Evolutionary conservation across 441 rosid genomes (phyloP).

Genomic region (Pelargonium cotyledonis): DNA sequence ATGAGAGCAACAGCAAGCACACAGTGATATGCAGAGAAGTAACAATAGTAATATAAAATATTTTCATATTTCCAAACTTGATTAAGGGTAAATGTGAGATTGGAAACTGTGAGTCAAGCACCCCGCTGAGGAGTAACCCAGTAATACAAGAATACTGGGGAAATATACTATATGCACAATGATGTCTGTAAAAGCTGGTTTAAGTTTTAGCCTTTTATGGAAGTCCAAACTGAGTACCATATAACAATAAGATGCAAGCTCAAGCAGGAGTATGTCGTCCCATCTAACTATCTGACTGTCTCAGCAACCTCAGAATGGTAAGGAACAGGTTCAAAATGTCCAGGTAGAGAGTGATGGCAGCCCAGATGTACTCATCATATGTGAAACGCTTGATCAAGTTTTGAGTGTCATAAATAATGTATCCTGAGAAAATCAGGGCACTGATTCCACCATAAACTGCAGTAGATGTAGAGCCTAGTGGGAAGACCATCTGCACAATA

Average conservation of each 20-base stretch:
- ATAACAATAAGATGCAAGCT: neutral
- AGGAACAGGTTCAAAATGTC: slow-evolving; percentile 86
- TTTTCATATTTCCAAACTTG: neutral
- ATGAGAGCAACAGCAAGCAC: too few species aligned
- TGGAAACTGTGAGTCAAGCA: neutral
- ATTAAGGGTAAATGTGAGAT: neutral
- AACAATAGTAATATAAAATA: neutral
- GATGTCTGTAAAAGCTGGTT: neutral
- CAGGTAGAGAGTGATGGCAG: slow-evolving; percentile 73
- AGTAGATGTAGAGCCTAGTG: slow-evolving; percentile 64
- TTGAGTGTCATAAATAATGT: slow-evolving; percentile 78
- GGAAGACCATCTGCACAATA: slow-evolving; percentile 65
- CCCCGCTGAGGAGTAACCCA: neutral
- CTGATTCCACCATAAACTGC: slow-evolving; percentile 71
- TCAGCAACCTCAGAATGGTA: slow-evolving; percentile 67
- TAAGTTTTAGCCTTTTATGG: neutral
- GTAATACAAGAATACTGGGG: neutral
- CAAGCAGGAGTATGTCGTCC: slow-evolving; percentile 7
- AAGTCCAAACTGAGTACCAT: slow-evolving; percentile 1
- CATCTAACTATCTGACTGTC: slow-evolving; percentile 46
- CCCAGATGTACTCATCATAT: slow-evolving; percentile 75
- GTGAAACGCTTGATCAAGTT: slow-evolving; percentile 83
- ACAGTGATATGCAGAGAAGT: too few species aligned
- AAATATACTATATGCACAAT: neutral
- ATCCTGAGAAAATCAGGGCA: slow-evolving; percentile 77